Evolutionary conservation across 2,329 filamentous ascomycete genomes (phyloP).

Genomic region (Huntiella moniliformis): DNA sequence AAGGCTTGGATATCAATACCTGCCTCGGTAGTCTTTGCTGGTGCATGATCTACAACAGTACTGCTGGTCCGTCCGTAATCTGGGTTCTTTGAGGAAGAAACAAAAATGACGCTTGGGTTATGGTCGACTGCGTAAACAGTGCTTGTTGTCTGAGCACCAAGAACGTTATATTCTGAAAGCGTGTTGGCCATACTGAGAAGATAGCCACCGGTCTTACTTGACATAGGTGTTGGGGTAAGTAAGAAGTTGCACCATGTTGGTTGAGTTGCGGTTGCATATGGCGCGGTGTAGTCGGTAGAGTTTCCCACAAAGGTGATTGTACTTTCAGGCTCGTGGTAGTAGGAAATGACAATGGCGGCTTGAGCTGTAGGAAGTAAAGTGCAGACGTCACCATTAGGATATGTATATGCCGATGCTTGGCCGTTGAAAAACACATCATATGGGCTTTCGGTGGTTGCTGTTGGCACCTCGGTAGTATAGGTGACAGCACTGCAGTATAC

Average conservation of each 20-base stretch:
- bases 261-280: conserved; percentile 23
- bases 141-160: conserved; percentile 17
- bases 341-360: conserved; percentile 22
- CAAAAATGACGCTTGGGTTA: conserved; percentile 29
- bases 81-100: conserved; percentile 21
- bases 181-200: conserved; percentile 1
- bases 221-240: conserved; percentile 2
- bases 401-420: conserved; percentile 4
- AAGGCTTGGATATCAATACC: neutral
- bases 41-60: neutral
- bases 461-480: neutral
- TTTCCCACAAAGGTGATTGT: conserved; percentile 31
- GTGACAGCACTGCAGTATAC: conserved; percentile 3
- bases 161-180: conserved; percentile 9
- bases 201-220: conserved; percentile 12
- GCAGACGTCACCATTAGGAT: conserved; percentile 15
- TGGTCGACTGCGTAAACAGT: conserved; percentile 35
- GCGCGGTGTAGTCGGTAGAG: conserved; percentile 27
- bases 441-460: conserved; percentile 1
- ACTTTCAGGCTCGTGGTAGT: conserved; percentile 23
- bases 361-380: conserved; percentile 17
- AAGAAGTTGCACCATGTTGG: conserved; percentile 22
- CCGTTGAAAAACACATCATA: conserved; percentile 3
- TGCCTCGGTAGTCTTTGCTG: neutral
- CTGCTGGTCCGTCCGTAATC: conserved; percentile 18